These are phyloP conservation scores for Amauroascus niger DNA, from an alignment of 2,329 filamentous ascomycete genomes.

Conservation along the genomic window DNA sequence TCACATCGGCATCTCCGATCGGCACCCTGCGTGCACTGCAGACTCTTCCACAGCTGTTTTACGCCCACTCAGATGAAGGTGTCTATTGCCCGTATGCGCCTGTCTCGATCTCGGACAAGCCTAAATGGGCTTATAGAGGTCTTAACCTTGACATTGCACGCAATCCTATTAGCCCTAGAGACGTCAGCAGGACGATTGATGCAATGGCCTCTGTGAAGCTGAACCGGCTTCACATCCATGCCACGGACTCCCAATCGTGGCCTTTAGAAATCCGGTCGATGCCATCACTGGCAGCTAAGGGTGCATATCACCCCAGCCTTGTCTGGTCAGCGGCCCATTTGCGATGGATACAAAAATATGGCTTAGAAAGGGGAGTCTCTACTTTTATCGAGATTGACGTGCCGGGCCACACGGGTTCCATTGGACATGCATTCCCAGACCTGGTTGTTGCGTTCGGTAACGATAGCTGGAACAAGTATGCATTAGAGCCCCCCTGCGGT, in stretches of 20 bases:
- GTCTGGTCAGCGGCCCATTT: constrained; percentile 61
- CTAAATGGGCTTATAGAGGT: constrained; percentile 67
- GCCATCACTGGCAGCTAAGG: constrained; percentile 60
- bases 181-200: constrained; percentile 67
- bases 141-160: constrained; percentile 69
- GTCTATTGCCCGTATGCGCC: constrained; percentile 63
- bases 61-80: constrained; percentile 19
- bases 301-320: constrained; percentile 59
- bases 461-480: constrained; percentile 45
- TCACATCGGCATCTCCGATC: constrained; percentile 21
- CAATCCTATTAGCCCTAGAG: constrained; percentile 57
- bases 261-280: constrained; percentile 61
- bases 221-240: constrained; percentile 43
- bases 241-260: constrained; percentile 42
- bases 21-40: constrained; percentile 23
- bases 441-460: constrained; percentile 56
- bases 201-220: constrained; percentile 48
- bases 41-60: constrained; percentile 26
- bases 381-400: constrained; percentile 70
- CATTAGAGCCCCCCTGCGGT: constrained; percentile 47
- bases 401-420: constrained; percentile 65
- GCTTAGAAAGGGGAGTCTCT: constrained; percentile 56
- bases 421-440: constrained; percentile 58
- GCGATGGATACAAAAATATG: constrained; percentile 59
- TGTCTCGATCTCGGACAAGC: constrained; percentile 60